phyloP scores from a whole-genome alignment of 805 yeast species.

The Saccharomycopsis javanensis region DNA sequence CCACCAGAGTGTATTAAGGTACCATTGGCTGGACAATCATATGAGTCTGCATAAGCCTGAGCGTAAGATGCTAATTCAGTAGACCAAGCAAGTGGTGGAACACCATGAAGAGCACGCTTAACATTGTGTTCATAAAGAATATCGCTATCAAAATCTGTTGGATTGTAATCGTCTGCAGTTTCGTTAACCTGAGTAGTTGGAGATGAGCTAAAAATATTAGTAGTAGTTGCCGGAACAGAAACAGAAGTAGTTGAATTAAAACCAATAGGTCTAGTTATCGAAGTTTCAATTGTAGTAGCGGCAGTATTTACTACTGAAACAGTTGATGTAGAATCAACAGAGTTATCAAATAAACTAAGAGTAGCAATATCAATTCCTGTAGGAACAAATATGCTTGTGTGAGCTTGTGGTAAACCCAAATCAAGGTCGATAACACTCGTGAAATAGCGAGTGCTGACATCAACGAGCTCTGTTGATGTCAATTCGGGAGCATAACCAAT shows the following conservation, averaged over 20 bases:
- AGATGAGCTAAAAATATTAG: conserved; percentile 21
- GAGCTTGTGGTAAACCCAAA: conserved; percentile 11
- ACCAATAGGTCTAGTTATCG: background rate
- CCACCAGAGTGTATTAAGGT: conserved; percentile 56
- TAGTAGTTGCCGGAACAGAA: conserved; percentile 13
- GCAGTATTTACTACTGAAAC: conserved; percentile 20
- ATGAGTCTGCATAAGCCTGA: conserved; percentile 41
- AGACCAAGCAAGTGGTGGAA: conserved; percentile 47
- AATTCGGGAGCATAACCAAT: background rate
- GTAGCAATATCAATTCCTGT: conserved; percentile 22
- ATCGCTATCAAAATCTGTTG: conserved; percentile 24
- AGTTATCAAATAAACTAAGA: conserved; percentile 11
- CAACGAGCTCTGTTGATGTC: background rate
- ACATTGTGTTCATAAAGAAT: conserved; percentile 55
- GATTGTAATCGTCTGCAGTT: conserved; percentile 17
- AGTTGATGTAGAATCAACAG: conserved; percentile 22
- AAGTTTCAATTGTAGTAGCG: conserved; percentile 5
- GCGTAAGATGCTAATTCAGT: conserved; percentile 44
- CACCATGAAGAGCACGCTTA: conserved; percentile 44
- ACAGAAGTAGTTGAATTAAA: conserved; percentile 12
- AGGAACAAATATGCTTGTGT: conserved; percentile 17
- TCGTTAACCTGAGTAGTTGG: conserved; percentile 15
- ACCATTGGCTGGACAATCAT: conserved; percentile 41
- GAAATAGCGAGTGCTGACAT: conserved; percentile 13
- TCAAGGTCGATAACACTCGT: conserved; percentile 13